A percentile compares a stretch with the other conserved stretches of the same genome.
Conservation (phyloP, 208 protist genomes). For the Crithidia acanthocephali region DNA sequence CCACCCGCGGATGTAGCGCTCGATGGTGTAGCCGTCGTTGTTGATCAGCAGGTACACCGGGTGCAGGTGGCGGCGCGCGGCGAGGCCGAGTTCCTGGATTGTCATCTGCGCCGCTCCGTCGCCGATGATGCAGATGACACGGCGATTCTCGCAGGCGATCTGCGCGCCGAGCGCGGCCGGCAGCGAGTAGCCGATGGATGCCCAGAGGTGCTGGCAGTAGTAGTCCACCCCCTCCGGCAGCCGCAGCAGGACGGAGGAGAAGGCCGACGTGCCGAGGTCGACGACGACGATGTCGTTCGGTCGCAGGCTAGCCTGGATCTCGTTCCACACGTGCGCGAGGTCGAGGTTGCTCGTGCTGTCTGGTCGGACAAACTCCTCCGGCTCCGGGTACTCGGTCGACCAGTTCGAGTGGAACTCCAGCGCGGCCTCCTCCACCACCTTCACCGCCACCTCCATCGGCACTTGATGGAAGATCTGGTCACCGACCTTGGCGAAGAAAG, state of each 20-base stretch:
- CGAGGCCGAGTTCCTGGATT: slow-evolving; percentile 51
- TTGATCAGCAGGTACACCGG: slow-evolving; percentile 47
- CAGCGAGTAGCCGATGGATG: slow-evolving; percentile 60
- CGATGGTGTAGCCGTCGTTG: slow-evolving; percentile 65
- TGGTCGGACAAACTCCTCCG: slow-evolving; percentile 23
- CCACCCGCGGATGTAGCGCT: slow-evolving; percentile 53
- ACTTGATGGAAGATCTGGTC: slow-evolving; percentile 48
- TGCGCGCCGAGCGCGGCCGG: slow-evolving; percentile 56
- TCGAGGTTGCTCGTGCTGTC: slow-evolving; percentile 27
- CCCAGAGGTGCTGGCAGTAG: slow-evolving; percentile 49
- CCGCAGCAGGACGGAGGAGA: slow-evolving; percentile 39
- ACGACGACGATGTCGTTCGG: slow-evolving; percentile 53
- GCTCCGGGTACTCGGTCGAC: slow-evolving; percentile 46
- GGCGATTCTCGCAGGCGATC: slow-evolving; percentile 46
- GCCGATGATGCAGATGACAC: slow-evolving; percentile 50
- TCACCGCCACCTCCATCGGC: slow-evolving; percentile 50
- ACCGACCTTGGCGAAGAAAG: slow-evolving; percentile 45
- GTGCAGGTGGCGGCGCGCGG: slow-evolving; percentile 29
- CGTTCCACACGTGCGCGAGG: slow-evolving; percentile 50
- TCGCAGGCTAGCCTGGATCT: slow-evolving; percentile 43
- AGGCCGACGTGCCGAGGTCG: slow-evolving; percentile 58
- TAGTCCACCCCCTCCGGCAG: slow-evolving; percentile 37
- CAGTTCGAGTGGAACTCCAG: slow-evolving; percentile 37
- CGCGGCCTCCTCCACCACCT: slow-evolving; percentile 40
- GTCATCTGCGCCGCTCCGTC: slow-evolving; percentile 69